These are phyloP conservation scores for Cystofilobasidium bisporidii DNA, from an alignment of 768 basidiomycete genomes.

Conservation along the genomic window DNA sequence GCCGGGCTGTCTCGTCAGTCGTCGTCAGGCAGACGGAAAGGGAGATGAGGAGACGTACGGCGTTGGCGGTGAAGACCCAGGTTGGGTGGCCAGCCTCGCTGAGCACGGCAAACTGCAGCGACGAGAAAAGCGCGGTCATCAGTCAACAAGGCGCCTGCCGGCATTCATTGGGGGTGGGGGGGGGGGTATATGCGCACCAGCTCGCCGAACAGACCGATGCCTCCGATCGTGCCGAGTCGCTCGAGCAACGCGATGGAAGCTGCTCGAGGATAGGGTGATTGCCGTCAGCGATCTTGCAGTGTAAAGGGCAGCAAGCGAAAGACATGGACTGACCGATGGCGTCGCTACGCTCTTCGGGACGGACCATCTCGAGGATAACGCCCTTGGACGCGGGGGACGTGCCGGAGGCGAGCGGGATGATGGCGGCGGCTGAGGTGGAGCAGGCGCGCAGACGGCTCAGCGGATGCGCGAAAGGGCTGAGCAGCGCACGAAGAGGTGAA, in stretches of 20 bases:
- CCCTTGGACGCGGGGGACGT: conserved; percentile 39
- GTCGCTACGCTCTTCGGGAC: conserved; percentile 32
- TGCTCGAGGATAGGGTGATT: too few relatives aligned
- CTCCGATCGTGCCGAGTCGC: neutral
- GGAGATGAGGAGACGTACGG: neutral
- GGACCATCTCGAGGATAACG: conserved; percentile 38
- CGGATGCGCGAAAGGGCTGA: neutral
- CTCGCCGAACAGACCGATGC: neutral
- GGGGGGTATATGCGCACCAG: too few relatives aligned
- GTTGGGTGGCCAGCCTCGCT: conserved; percentile 1
- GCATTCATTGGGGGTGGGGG: too few relatives aligned
- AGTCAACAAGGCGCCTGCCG: too few relatives aligned
- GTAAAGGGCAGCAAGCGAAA: too few relatives aligned
- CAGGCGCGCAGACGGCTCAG: neutral
- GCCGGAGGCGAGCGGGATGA: conserved; percentile 38
- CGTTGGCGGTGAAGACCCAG: conserved; percentile 3
- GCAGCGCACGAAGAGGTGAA: neutral
- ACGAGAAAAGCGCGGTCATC: neutral
- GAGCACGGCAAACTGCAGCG: neutral
- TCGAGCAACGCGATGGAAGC: neutral
- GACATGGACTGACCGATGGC: conserved; percentile 28
- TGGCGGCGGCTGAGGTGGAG: conserved; percentile 34
- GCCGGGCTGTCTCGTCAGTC: too few relatives aligned
- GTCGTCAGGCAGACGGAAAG: neutral
- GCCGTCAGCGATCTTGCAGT: too few relatives aligned